Evolutionary conservation across 768 basidiomycete genomes (phyloP).

Genomic region (Psilocybe cubensis): DNA sequence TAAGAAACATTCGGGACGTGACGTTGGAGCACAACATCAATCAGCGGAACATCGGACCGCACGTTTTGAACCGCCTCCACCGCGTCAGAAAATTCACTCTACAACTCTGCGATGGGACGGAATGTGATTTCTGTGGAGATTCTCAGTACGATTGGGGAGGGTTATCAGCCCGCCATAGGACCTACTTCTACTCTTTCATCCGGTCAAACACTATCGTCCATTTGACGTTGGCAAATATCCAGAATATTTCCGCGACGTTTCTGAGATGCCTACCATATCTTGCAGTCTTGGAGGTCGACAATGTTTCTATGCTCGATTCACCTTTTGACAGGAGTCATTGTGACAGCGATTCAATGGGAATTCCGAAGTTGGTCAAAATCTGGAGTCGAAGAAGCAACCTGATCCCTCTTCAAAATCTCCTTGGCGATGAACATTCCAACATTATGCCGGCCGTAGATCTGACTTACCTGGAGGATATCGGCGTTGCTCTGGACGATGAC

Average conservation of each 20-base stretch:
- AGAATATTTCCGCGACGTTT: background rate
- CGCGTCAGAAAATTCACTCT: conserved; percentile 11
- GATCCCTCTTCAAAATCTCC: conserved; percentile 1
- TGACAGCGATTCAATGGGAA: background rate
- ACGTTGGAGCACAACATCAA: conserved; percentile 5
- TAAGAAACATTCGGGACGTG: conserved; percentile 9
- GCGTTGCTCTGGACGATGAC: background rate
- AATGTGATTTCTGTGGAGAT: background rate
- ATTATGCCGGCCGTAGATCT: conserved; percentile 3
- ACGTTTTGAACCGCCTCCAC: conserved; percentile 9
- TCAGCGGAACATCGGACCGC: conserved; percentile 2
- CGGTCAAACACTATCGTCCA: conserved; percentile 5
- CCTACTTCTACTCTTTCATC: conserved; percentile 9
- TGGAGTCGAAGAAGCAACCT: background rate
- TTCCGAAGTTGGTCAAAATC: conserved; percentile 6
- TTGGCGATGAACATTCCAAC: background rate
- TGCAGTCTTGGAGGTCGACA: background rate
- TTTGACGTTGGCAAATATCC: conserved; percentile 1
- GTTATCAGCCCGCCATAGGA: background rate
- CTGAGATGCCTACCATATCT: conserved; percentile 8
- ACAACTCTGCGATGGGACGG: background rate
- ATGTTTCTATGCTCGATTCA: background rate
- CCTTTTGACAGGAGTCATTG: background rate
- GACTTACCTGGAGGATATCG: conserved; percentile 4
- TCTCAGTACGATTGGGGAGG: conserved; percentile 9